These are phyloP conservation scores for Carpinus fangiana DNA, from an alignment of 306 rosid species.

Conservation along the genomic window DNA sequence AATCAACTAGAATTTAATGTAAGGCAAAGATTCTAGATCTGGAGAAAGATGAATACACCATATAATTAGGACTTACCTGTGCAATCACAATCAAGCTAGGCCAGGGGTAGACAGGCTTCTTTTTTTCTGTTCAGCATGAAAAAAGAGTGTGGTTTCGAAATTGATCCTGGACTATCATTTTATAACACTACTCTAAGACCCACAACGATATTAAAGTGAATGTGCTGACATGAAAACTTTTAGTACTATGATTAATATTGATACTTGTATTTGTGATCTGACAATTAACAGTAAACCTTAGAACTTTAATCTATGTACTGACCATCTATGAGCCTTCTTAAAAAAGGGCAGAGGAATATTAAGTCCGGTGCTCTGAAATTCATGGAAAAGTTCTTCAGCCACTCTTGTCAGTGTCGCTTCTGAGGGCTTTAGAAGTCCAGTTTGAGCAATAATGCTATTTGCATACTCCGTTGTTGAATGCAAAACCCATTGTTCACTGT, in stretches of 20 bases:
- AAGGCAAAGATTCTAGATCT: not conserved
- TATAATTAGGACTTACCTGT: not conserved
- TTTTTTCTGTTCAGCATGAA: not conserved
- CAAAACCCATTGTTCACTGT: slow-evolving; percentile 86
- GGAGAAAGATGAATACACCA: not conserved
- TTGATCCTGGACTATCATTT: not conserved
- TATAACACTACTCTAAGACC: not conserved
- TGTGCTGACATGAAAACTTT: slow-evolving; percentile 10
- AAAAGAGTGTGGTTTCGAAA: not conserved
- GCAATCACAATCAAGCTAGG: not conserved
- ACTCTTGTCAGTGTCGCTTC: slow-evolving; percentile 58
- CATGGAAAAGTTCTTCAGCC: slow-evolving; percentile 76
- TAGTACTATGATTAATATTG: slow-evolving; percentile 9
- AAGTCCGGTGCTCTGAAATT: slow-evolving; percentile 59
- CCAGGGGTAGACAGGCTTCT: not conserved
- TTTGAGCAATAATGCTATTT: slow-evolving; percentile 63
- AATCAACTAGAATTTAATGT: not conserved
- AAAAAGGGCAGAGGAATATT: slow-evolving; percentile 54
- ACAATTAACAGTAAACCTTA: slow-evolving; percentile 14
- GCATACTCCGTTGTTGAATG: slow-evolving; percentile 88
- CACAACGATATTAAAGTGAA: not conserved
- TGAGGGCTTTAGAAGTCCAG: slow-evolving; percentile 78
- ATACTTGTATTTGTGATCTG: not conserved
- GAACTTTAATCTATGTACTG: slow-evolving; percentile 33
- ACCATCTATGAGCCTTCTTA: slow-evolving; percentile 94